phyloP scores from a whole-genome alignment of 1,284 basidiomycete genomes.

The Trichosporon sp. region DNA sequence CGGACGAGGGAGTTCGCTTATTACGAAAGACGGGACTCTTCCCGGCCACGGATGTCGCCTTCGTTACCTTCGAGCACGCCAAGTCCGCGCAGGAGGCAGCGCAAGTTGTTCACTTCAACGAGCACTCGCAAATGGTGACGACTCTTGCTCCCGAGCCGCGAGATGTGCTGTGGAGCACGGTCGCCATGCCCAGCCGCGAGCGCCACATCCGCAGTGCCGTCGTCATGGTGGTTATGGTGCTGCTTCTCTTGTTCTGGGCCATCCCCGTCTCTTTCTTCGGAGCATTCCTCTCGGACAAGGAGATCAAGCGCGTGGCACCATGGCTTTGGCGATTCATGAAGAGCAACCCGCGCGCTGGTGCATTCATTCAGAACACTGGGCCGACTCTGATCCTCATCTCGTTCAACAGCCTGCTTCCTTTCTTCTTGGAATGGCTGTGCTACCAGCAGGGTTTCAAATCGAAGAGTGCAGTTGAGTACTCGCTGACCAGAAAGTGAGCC shows the following conservation, averaged over 20 bases:
- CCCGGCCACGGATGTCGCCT: constrained; percentile 73
- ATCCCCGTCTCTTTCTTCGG: constrained; percentile 81
- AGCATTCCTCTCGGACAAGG: constrained; percentile 77
- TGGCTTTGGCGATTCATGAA: constrained; percentile 73
- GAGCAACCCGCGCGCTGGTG: constrained; percentile 68
- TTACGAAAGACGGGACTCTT: constrained; percentile 55
- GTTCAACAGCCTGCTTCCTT: constrained; percentile 83
- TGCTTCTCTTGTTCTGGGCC: constrained; percentile 70
- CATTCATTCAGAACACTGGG: constrained; percentile 86
- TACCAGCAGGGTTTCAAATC: constrained; percentile 85
- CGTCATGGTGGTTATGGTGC: constrained; percentile 61
- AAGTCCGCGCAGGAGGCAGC: constrained; percentile 87
- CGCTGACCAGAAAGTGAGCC: constrained; percentile 82
- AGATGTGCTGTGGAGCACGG: constrained; percentile 91
- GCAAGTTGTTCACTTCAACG: constrained; percentile 73
- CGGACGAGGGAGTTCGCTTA: constrained; percentile 62
- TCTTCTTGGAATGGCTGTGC: constrained; percentile 82
- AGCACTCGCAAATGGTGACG: constrained; percentile 62
- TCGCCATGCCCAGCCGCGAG: constrained; percentile 59
- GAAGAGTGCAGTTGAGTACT: constrained; percentile 87
- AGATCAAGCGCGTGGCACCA: constrained; percentile 82
- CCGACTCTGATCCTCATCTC: constrained; percentile 83
- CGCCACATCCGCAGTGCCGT: constrained; percentile 62
- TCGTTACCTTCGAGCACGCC: constrained; percentile 96
- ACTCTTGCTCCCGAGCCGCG: constrained; percentile 84